Conservation (phyloP, 2,329 filamentous ascomycete species). For the Neocucurbitaria cava region DNA sequence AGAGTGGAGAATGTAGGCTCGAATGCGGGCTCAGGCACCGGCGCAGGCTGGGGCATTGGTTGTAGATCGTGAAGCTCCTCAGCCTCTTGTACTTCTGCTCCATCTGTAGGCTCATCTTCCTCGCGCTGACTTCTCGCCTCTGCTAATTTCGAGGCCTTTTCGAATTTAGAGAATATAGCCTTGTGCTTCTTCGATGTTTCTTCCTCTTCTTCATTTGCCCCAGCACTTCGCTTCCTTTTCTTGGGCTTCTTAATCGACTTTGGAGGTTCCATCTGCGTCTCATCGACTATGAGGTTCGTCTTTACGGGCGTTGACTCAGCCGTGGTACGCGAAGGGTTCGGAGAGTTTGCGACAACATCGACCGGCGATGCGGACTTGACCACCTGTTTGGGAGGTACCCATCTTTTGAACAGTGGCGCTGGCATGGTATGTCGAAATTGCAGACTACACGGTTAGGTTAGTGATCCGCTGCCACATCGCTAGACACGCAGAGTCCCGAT, state of each 20-base stretch:
- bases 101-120: conserved; percentile 35
- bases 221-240: conserved; percentile 43
- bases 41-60: conserved; percentile 80
- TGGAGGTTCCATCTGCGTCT: conserved; percentile 6
- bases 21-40: conserved; percentile 62
- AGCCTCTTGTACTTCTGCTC: conserved; percentile 39
- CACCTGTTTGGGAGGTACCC: conserved; percentile 51
- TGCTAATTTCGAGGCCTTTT: conserved; percentile 47
- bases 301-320: conserved; percentile 14
- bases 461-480: background rate
- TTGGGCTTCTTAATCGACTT: conserved; percentile 42
- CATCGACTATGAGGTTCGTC: conserved; percentile 30
- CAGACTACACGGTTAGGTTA: background rate
- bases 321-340: conserved; percentile 3
- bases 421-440: conserved; percentile 48
- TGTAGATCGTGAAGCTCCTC: conserved; percentile 73
- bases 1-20: conserved; percentile 77
- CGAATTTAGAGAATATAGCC: conserved; percentile 54
- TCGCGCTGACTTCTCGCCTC: conserved; percentile 23
- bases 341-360: background rate
- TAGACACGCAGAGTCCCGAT: background rate
- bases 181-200: conserved; percentile 47
- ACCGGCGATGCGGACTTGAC: background rate
- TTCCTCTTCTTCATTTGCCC: conserved; percentile 30
- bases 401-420: conserved; percentile 55